Evolutionary conservation across 768 basidiomycete genomes (phyloP), one percentile per base, ranked within the genome.

Genomic region (Suillus subluteus): DNA sequence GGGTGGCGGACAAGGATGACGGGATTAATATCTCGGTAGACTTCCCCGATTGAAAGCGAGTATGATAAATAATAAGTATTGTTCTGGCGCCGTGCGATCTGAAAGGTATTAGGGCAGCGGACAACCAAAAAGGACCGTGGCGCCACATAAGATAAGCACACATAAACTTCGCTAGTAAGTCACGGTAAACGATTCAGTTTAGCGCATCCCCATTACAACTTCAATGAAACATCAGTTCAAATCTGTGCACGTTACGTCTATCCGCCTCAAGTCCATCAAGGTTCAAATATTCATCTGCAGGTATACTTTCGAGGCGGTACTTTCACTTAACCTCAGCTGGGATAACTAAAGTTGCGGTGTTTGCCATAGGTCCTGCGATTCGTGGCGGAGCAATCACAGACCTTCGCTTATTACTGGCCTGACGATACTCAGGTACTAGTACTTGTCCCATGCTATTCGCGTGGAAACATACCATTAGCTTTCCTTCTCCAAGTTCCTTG

Each of bases 11-110:
- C 65, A 56, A 50, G 65, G 58, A 62, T 63, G 48, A 75, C 73
- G 76, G 77, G 48, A 64, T 69, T 73, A 73, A 77, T 73, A 73
- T 64, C 65, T 76, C 73, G 77, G 77, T 74, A 74, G 46, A 37
- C 65, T 72, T 73, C 67, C 72, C 70, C 69, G 68, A 66, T 68
- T 64, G 69, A 70, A 73, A 69, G 69, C 63, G 68, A 69, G 68
- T 69, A 74, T 67, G 43, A 58, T 58, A 48, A 62, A 32, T 70
- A 65, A 66, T 68, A 26, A 26, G 26, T 26, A 64, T 64, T 58
- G 69, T 67, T 63, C 65, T 67, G 62, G 67, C 70, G 71, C 37
- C 43, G 46, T 70, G 69, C 65, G 69, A 69, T 65, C 67, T 67
- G 9, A 69, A 65, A 61, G 61, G n/a, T 21, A 63, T 66, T 56